A percentile compares a stretch with the other conserved stretches of the same genome.
These are phyloP conservation scores for Aurantiochytrium sp. DNA, from an alignment of 108 stramenopile genomes.

Conservation along the genomic window DNA sequence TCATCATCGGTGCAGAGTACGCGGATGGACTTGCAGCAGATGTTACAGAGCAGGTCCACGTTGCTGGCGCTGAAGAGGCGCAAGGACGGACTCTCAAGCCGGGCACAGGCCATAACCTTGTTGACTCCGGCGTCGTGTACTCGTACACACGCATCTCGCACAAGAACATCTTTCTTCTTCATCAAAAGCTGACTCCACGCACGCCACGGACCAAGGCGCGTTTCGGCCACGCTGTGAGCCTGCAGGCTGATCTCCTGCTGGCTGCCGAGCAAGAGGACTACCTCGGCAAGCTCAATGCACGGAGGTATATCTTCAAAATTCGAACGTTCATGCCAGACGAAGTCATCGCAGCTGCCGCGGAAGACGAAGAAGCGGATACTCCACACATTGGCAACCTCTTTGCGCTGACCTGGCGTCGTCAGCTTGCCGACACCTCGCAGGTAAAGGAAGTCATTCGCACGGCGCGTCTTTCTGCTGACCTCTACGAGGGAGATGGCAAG, in stretches of 20 bases:
- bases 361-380: background rate
- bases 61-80: background rate
- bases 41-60: background rate
- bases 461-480: background rate
- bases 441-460: background rate
- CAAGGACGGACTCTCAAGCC: background rate
- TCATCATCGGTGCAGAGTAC: background rate
- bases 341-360: background rate
- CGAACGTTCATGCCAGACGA: background rate
- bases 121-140: background rate
- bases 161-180: background rate
- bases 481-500: background rate
- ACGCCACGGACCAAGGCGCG: background rate
- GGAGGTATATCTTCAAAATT: background rate
- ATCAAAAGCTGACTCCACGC: background rate
- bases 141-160: background rate
- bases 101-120: background rate
- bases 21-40: background rate
- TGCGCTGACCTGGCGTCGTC: background rate
- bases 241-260: background rate
- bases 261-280: background rate
- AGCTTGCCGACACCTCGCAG: background rate
- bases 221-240: background rate
- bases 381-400: background rate
- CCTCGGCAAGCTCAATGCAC: background rate